Base-by-base conservation (phyloP, 768 basidiomycete species). In the Pleurotus djamor region DNA sequence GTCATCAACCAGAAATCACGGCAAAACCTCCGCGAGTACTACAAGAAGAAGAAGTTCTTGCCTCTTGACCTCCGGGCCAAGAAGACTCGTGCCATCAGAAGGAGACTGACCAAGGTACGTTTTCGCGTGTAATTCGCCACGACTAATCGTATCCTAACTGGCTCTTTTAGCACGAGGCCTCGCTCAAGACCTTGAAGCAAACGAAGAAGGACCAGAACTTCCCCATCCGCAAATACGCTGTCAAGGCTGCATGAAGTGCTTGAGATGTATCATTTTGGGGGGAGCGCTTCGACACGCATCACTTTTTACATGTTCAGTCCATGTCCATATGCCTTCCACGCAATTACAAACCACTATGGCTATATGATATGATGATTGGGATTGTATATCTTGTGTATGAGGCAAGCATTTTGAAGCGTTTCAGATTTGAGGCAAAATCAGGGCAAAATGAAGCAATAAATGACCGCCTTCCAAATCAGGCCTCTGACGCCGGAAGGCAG, bases 1-100 rank as follows among this genome's bases (percentile, higher is more conserved):
- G 95, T 98, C 68, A 96, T 91, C 83, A 98, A 97, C 89, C 91
- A 94, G 75, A 99, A 99, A 79, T 88, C 89, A 67, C 92, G 96
- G 67, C 91, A 94, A 81, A 94, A 95, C 79, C 87, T 97, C 66
- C 92, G 94, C 58, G 96, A 98, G 76, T 94, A 88, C 83, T 98
- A 98, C 92, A 96, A 96, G 85, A 79, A 82, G 75, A 96, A 96
- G 87, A 96, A 93, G 73, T 92, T 92, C 79, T 80, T 92, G 65
- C 97, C 97, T 63, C 94, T 98, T 66, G 97, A 99, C 83, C 90
- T 99, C 72, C 92, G 97, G 65, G 76, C 87, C 65, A 99, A 98
- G 90, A 96, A 90, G 88, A 99, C 97, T 63, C 91, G 97, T 67
- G 97, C 97, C 44, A 98, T 99, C 83, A 87, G 97, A 73, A 85